A percentile compares a stretch with the other conserved stretches of the same genome.
Conservation (phyloP, 176 grass and related monocot genomes). For the Chloris gayana region DNA sequence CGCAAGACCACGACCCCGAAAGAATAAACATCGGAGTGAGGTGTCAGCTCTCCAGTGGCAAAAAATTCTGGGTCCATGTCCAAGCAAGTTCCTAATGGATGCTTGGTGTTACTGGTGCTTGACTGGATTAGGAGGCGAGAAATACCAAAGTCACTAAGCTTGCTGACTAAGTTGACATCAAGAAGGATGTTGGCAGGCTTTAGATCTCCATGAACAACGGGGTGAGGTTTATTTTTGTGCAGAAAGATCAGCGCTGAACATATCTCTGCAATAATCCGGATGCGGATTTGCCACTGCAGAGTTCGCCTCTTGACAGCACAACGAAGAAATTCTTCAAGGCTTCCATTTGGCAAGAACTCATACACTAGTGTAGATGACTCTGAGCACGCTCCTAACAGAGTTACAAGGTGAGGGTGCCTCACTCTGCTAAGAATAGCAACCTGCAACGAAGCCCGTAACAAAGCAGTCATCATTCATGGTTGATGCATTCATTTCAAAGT, state of each 20-base stretch:
- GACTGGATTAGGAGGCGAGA: constrained; percentile 46
- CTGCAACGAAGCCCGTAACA: constrained; percentile 37
- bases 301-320: constrained; percentile 42
- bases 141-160: constrained; percentile 55
- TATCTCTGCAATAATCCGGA: constrained; percentile 46
- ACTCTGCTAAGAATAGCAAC: constrained; percentile 55
- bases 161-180: constrained; percentile 48
- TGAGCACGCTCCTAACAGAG: constrained; percentile 44
- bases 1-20: constrained; percentile 49
- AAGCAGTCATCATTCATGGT: neutral
- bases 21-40: constrained; percentile 48
- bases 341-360: constrained; percentile 57
- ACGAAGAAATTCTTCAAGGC: constrained; percentile 54
- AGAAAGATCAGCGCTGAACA: constrained; percentile 51
- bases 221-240: constrained; percentile 56
- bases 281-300: constrained; percentile 34
- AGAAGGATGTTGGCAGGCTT: constrained; percentile 57
- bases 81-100: constrained; percentile 39
- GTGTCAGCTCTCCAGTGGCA: constrained; percentile 47
- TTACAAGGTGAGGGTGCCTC: constrained; percentile 54
- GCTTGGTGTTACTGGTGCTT: constrained; percentile 46
- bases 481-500: neutral
- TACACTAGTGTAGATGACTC: constrained; percentile 45
- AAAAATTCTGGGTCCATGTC: constrained; percentile 59
- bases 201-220: constrained; percentile 54